Evolutionary conservation across 768 basidiomycete genomes (phyloP).

Genomic region (Kwoniella sp.): DNA sequence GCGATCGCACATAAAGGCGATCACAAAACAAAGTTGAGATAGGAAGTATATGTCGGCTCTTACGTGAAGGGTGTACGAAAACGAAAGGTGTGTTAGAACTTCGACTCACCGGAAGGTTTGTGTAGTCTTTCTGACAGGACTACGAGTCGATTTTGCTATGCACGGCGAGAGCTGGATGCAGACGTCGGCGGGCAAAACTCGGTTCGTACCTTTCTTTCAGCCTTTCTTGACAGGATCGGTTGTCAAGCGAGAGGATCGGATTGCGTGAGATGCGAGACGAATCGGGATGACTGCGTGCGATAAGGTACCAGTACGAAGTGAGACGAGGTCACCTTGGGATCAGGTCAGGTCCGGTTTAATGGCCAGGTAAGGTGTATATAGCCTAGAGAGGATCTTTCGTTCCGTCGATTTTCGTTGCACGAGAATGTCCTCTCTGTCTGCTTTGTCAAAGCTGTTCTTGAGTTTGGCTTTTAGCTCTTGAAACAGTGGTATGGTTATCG

Average conservation of each 20-base stretch:
- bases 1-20: background rate
- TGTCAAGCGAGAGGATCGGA: too few species aligned
- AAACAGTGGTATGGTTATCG: background rate
- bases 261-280: background rate
- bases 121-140: too few species aligned
- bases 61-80: too few species aligned
- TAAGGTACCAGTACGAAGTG: background rate
- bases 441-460: background rate
- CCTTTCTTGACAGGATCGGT: too few species aligned
- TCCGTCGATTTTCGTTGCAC: background rate
- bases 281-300: background rate
- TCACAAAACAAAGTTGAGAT: background rate
- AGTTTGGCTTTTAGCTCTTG: background rate
- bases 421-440: background rate
- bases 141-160: too few species aligned
- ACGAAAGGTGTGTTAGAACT: too few species aligned
- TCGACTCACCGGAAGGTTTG: background rate
- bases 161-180: background rate
- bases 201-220: background rate
- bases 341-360: slow-evolving; percentile 3
- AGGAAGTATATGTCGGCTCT: background rate
- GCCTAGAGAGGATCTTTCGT: background rate
- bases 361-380: background rate
- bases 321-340: background rate
- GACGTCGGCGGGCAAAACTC: background rate